These are phyloP conservation scores for Penicillium oxalicum DNA, from an alignment of 2,329 filamentous ascomycete genomes.

Conservation along the genomic window DNA sequence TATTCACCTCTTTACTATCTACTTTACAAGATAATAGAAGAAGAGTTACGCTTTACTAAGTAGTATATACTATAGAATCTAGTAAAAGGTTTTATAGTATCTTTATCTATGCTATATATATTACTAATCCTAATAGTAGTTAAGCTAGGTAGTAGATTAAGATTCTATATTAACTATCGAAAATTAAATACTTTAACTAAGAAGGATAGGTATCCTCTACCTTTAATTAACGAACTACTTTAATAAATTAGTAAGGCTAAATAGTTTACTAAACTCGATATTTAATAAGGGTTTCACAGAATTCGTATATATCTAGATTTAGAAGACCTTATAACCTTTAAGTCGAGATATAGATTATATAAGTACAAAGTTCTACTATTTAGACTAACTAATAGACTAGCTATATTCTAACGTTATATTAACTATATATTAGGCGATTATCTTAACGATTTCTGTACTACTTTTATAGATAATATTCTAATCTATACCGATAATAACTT, in stretches of 20 bases:
- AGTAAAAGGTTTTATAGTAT: slow-evolving; percentile 8
- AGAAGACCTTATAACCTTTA: not conserved
- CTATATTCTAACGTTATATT: not conserved
- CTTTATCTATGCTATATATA: not conserved
- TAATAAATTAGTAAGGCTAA: not conserved
- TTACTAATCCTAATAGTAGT: slow-evolving; percentile 6
- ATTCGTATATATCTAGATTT: not conserved
- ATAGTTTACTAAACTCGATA: not conserved
- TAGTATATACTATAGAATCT: slow-evolving; percentile 1
- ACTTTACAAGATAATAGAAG: not conserved
- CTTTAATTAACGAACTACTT: not conserved
- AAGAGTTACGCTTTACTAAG: not conserved
- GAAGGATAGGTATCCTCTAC: not conserved
- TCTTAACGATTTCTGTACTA: not conserved
- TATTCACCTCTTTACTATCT: no score
- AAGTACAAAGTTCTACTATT: not conserved
- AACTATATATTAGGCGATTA: not conserved
- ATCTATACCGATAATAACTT: not conserved
- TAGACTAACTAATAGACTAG: not conserved
- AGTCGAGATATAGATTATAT: not conserved
- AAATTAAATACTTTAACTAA: not conserved
- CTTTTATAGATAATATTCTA: not conserved
- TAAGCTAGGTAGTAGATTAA: not conserved
- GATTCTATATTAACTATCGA: not conserved
- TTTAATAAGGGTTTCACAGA: not conserved